Percentiles rank a stretch among this genome's conserved stretches.
phyloP scores from a whole-genome alignment of 495 filamentous ascomycete species.

The Penicillium odoratum region DNA sequence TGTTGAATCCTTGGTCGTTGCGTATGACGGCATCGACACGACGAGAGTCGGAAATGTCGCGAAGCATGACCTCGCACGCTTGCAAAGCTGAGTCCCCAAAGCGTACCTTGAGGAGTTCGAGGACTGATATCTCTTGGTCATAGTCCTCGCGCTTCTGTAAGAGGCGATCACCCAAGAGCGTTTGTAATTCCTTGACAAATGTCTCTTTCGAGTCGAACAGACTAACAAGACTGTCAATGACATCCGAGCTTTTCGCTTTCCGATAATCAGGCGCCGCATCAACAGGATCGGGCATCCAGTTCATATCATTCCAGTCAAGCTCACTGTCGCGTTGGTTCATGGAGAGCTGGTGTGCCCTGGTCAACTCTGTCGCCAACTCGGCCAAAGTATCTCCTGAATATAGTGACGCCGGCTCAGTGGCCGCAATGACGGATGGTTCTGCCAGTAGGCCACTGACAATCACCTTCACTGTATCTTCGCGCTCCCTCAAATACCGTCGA shows the following conservation, averaged over 20 bases:
- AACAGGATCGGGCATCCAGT: slow-evolving; percentile 87
- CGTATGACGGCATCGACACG: slow-evolving; percentile 66
- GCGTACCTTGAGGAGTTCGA: slow-evolving; percentile 83
- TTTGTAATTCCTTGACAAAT: slow-evolving; percentile 91
- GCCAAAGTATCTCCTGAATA: slow-evolving; percentile 55
- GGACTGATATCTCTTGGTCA: slow-evolving; percentile 74
- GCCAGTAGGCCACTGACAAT: slow-evolving; percentile 85
- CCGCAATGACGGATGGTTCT: slow-evolving; percentile 56
- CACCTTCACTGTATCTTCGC: slow-evolving; percentile 87
- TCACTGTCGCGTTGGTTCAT: slow-evolving; percentile 60
- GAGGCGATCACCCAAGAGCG: slow-evolving; percentile 77
- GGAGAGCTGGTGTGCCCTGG: slow-evolving; percentile 55
- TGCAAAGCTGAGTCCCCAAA: slow-evolving; percentile 86
- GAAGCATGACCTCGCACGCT: slow-evolving; percentile 94
- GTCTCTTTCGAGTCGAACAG: slow-evolving; percentile 83
- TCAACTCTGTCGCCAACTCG: slow-evolving; percentile 76
- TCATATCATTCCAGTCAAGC: slow-evolving; percentile 84
- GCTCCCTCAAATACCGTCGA: slow-evolving; percentile 82
- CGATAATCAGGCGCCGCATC: slow-evolving; percentile 92
- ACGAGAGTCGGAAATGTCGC: slow-evolving; percentile 85
- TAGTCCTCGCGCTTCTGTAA: slow-evolving; percentile 69
- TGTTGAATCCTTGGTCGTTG: slow-evolving; percentile 42
- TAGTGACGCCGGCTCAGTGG: slow-evolving; percentile 15
- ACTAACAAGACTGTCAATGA: slow-evolving; percentile 87
- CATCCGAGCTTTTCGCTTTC: slow-evolving; percentile 82